These are phyloP conservation scores for Pyrus hybrid DNA, from an alignment of 331 rosid species.

Conservation along the genomic window DNA sequence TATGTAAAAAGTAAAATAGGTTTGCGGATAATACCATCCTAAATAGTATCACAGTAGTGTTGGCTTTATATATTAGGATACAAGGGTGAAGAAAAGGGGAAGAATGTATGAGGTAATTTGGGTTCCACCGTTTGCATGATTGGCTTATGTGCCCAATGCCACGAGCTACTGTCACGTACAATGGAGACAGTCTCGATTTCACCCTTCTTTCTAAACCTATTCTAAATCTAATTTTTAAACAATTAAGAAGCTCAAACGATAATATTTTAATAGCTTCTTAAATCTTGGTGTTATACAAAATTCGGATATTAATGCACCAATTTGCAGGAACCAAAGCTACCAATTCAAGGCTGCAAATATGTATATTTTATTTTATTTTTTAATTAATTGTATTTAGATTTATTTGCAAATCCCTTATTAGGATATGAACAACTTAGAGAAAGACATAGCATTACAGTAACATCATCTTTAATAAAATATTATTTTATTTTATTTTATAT, in stretches of 20 bases:
- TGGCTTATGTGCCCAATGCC: background rate
- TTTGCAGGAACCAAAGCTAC: background rate
- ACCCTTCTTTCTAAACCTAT: background rate
- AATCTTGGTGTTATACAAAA: background rate
- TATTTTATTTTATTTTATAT: background rate
- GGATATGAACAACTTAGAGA: background rate
- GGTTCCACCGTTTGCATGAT: background rate
- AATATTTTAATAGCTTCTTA: background rate
- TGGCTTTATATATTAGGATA: no score
- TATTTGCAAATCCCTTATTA: background rate
- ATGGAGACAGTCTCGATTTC: background rate
- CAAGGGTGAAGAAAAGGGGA: background rate
- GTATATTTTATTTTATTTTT: no score
- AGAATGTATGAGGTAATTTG: no score
- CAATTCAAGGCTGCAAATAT: background rate
- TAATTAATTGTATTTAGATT: background rate
- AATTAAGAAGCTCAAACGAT: background rate
- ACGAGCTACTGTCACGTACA: conserved; percentile 10
- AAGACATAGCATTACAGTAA: background rate
- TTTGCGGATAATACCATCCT: no score
- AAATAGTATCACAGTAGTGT: no score
- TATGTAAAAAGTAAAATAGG: no score
- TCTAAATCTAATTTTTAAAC: background rate
- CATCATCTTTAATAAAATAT: background rate
- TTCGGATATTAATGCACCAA: background rate